Percentiles rank a stretch among this genome's conserved stretches.
Evolutionary conservation across 108 stramenopile species (phyloP).

Genomic region (Cyclotella cryptica): DNA sequence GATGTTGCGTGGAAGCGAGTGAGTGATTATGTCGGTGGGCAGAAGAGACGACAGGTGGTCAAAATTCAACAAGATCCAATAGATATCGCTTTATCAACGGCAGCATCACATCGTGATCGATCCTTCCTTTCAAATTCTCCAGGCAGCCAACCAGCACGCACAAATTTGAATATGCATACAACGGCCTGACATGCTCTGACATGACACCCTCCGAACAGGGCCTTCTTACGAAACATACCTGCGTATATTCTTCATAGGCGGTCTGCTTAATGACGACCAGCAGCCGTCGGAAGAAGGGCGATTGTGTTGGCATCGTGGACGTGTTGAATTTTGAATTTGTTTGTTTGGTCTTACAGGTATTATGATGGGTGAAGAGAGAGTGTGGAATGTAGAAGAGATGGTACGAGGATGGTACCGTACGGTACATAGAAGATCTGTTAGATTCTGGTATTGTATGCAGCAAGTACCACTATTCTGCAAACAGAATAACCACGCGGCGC

Average conservation of each 20-base stretch:
- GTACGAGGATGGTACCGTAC: too few relatives aligned
- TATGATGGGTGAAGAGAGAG: too few relatives aligned
- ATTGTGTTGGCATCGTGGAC: constrained; percentile 19
- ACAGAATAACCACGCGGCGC: too few relatives aligned
- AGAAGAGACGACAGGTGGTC: background rate
- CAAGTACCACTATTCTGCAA: too few relatives aligned
- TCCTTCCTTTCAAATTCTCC: background rate
- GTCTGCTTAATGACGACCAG: constrained; percentile 97
- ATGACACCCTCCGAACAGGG: too few relatives aligned
- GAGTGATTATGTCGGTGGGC: background rate
- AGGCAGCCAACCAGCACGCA: background rate
- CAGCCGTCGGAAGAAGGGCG: constrained; percentile 56
- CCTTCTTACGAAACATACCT: constrained; percentile 15
- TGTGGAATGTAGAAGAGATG: too few relatives aligned
- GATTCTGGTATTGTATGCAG: too few relatives aligned
- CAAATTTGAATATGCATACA: background rate
- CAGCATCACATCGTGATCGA: background rate
- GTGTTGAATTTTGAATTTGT: background rate
- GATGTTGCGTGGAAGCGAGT: background rate
- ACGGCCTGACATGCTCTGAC: background rate
- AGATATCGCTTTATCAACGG: background rate
- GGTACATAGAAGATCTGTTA: too few relatives aligned
- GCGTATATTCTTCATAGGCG: constrained; percentile 87
- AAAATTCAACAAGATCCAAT: background rate
- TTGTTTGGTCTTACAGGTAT: too few relatives aligned